Base-by-base conservation (phyloP, 73 alveolate genomes). In the Tetrahymena elliotti region DNA sequence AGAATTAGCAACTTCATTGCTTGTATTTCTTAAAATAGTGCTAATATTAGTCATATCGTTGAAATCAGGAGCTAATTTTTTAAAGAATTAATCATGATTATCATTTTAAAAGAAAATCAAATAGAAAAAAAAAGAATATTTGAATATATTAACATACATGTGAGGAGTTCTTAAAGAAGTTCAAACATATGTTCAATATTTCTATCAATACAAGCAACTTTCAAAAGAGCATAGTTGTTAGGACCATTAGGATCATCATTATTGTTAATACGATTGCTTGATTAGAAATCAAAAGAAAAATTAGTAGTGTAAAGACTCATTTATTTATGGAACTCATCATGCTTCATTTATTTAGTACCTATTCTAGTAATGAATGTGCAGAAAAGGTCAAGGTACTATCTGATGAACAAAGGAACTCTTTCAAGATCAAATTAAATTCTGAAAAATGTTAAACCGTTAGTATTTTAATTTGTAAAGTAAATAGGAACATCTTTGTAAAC, bases 321-420 rank as follows among this genome's bases (percentile, higher is more conserved):
- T 92, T 94, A 15, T 22, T 53, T 40, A 93, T 97, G 96, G 95
- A 97, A 97, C 22, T 97, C 98, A n/a, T 94, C 95, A 47, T 97
- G 97, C 34, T 97, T 52, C 94, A 97, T 96, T 83, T 95, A 97
- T 82, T 97, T 96, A 22, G 99, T 98, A 38, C 99, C 99, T n/a
- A 98, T 47, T 35, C 84, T 83, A 92, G 41, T 93, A 34, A 84
- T 96, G 52, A 93, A 96, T 84, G 83, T 93, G 93, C 27, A 93
- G 94, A 96, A 98, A 93, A 98, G 68, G 22, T 98, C 99, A 33
- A 98, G 93, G 83, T 96, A 97, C n/a, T 95, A 53, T 93, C 98
- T 96, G 16, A 97, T 94, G 27, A 94, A 93, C 24, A 94, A 96
- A 35, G 98, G 98, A 15, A 98, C 93, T 83, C 95, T 93, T 39